Evolutionary conservation across 2,329 filamentous ascomycete species (phyloP).

Genomic region (Fusarium sp.): DNA sequence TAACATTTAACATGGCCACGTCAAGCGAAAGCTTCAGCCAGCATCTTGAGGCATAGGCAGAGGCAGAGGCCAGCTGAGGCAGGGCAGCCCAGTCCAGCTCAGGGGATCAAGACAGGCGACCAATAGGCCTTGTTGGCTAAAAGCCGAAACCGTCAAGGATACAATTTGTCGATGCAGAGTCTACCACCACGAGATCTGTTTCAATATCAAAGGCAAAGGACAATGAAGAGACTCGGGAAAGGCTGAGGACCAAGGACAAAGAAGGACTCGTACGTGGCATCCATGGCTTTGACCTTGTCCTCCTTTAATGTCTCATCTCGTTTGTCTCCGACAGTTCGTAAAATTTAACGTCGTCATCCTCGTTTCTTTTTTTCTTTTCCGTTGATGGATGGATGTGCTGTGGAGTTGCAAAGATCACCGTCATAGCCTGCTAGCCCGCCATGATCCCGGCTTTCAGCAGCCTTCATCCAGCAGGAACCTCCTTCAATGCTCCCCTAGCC

Average conservation of each 20-base stretch:
- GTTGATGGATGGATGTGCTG: background rate
- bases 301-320: constrained; percentile 18
- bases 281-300: constrained; percentile 3
- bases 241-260: background rate
- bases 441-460: constrained; percentile 7
- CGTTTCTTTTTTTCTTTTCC: background rate
- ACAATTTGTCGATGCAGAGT: background rate
- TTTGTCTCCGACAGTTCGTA: constrained; percentile 9
- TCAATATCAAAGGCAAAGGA: background rate
- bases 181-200: background rate
- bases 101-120: background rate
- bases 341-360: constrained; percentile 8
- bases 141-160: background rate
- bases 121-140: background rate
- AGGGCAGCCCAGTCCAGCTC: constrained; percentile 1
- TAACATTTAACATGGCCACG: constrained; percentile 17
- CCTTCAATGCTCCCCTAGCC: background rate
- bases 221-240: background rate
- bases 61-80: constrained; percentile 18
- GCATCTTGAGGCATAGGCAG: background rate
- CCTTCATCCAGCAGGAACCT: background rate
- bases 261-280: background rate
- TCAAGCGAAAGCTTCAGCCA: constrained; percentile 7
- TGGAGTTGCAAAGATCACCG: constrained; percentile 29
- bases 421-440: background rate